A percentile compares a stretch with the other conserved stretches of the same genome.
phyloP scores from a whole-genome alignment of 148 eudicot genomes.

The Rheum nobile region DNA sequence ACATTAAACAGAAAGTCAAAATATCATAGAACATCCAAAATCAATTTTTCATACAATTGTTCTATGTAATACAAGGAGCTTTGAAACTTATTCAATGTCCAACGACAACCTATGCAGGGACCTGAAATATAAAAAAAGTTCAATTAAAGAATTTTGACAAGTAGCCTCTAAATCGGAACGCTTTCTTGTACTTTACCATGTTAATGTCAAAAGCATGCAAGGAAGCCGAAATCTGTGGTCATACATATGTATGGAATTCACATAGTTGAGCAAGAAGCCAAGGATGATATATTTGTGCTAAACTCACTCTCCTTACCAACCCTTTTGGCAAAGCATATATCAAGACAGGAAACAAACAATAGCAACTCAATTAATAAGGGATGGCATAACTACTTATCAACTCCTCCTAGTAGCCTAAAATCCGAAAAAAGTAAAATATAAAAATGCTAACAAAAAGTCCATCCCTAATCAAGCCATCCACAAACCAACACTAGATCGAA shows the following conservation, averaged over 20 bases:
- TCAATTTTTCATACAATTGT: too few species aligned
- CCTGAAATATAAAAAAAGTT: background rate
- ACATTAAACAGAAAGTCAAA: too few species aligned
- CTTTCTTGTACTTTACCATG: background rate
- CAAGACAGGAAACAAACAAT: background rate
- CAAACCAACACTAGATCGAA: too few species aligned
- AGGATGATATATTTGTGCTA: background rate
- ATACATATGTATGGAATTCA: background rate
- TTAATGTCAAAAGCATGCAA: background rate
- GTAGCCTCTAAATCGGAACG: too few species aligned
- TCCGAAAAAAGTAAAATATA: too few species aligned
- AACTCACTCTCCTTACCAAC: background rate
- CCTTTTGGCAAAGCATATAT: background rate
- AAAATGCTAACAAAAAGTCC: too few species aligned
- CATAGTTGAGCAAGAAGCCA: background rate
- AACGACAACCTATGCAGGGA: background rate
- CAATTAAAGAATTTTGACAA: background rate
- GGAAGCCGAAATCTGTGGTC: background rate
- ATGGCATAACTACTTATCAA: too few species aligned
- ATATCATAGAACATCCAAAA: too few species aligned
- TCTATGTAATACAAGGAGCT: background rate
- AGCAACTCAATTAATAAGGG: background rate
- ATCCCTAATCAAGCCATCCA: too few species aligned
- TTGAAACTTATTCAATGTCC: background rate
- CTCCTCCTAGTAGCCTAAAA: too few species aligned